Evolutionary conservation across 31 red algal genomes (phyloP), one percentile per base, ranked within the genome.

Genomic region (Endocladia muricata): DNA sequence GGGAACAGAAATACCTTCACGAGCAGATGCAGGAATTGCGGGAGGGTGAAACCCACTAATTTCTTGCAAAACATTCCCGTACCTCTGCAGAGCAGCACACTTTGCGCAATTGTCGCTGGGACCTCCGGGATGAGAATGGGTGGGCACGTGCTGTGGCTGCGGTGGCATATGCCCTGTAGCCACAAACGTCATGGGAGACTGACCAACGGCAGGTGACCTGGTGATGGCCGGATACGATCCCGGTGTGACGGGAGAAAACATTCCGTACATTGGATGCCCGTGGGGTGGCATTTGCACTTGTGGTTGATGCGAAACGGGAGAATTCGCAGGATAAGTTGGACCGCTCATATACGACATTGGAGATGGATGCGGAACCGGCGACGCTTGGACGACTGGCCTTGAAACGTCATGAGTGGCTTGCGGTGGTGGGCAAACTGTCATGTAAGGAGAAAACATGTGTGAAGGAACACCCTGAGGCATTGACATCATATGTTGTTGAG

Each of bases 41-140:
- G 81, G 22, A 2, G 34, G 55, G 1, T 42, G 48, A 55, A 85
- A 37, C 15, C 76, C 69, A 2, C 70, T 71, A 41, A 85, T 74
- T 41, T 85, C 81, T 11, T 76, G 81, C 4, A 87, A 41, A 6
- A 87, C 83, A 22, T 68, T 76, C 54, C 83, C 83, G 63, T 87
- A 73, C 8, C 83, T 62, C 28, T 66, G 44, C 37, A 87, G 40
- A 15, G 83, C 83, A 58, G 54, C 52, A 61, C 83, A 87, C 37
- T 87, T 87, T 49, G 70, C 39, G 52, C 83, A 78, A 41, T 78
- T 78, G 34, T 68, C 61, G 48, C 70, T 68, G 23, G 73, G 73
- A 40, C 74, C 83, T 4, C 64, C 73, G 3, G 73, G 73, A 62
- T 87, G 73, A 4, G 73, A 70, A 62, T 87, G 83, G 2, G 74